Evolutionary conservation across 2,329 filamentous ascomycete genomes (phyloP), one percentile per base, ranked within the genome.

Genomic region (Colletotrichum coccodes): DNA sequence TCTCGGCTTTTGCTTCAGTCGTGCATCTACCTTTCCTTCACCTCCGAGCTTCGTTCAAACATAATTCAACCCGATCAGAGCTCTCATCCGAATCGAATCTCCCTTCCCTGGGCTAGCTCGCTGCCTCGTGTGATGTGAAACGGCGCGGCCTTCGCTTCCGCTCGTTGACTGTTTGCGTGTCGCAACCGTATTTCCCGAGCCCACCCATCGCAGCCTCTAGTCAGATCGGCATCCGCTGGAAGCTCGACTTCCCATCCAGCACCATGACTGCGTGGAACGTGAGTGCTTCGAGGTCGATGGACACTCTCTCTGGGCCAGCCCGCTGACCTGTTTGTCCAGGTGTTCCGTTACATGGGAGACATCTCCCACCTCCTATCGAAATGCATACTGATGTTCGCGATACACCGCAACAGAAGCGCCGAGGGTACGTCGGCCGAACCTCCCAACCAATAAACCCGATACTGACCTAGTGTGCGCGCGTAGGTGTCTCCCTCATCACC

Each of bases 401-500:
- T 98, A 75, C 94, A 97, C 81, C 89, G 89, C 73, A 97, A 98
- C 78, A 89, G 89, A 77, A 96, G 92, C 79, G 92, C 94, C 54
- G 94, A 97, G 85, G 94, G 91, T 90, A 80, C 57, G 77, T 64
- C 57, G 30, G 26, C 50, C 16, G 34, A 34, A 9, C 44, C 60
- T 50, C 11, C 16, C 18, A 23, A n/a, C 9, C 7, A 1, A 36
- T 9, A 3, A 4, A 6, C 52, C 61, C 52, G 53, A 50, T 62
- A 53, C 71, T 74, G 68, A 75, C 73, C 63, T 34, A 56, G 11
- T 11, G 38, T n/a, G 6, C 30, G 38, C 56, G 34, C 53, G n/a
- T 72, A 93, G 92, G 95, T 68, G 92, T 98, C 70, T 97, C 94
- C 28, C 90, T 97, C 77, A 93, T 98, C 75, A 97, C 93, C 1